A percentile compares a stretch with the other conserved stretches of the same genome.
Evolutionary conservation across 306 rosid genomes (phyloP).

Genomic region (Quercus glauca): DNA sequence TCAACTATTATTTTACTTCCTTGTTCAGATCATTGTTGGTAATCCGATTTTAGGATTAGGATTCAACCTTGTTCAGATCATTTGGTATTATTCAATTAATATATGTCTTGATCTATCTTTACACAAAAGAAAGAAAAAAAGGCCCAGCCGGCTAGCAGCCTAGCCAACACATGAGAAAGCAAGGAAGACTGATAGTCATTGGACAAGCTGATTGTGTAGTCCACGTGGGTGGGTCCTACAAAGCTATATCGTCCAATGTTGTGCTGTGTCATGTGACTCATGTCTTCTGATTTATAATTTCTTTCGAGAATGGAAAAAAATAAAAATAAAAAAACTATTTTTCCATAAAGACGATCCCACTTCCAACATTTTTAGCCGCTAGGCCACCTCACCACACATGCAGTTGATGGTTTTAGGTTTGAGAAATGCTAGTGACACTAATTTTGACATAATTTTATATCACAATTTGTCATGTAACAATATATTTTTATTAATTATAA

Average conservation of each 20-base stretch:
- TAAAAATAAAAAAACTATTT: neutral
- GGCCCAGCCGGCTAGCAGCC: no score
- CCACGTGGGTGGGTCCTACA: conserved; percentile 38
- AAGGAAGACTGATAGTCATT: neutral
- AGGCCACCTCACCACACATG: neutral
- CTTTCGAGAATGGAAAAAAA: neutral
- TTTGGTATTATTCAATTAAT: no score
- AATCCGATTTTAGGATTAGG: no score
- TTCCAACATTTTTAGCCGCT: neutral
- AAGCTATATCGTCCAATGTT: neutral
- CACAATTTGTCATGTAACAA: no score
- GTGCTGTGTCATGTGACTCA: conserved; percentile 9
- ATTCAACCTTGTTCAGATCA: no score
- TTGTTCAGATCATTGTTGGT: no score
- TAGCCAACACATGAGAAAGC: neutral
- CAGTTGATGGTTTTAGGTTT: neutral
- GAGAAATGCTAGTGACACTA: no score
- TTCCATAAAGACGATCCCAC: neutral
- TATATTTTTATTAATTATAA: no score
- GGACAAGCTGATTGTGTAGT: conserved; percentile 24
- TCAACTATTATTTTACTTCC: no score
- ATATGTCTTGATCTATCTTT: no score
- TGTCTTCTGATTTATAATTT: neutral
- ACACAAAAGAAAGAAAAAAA: no score
- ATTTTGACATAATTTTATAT: no score